Evolutionary conservation across 129 eudicot species (phyloP), one percentile per base, ranked within the genome.

Genomic region (Cynara cardunculus): DNA sequence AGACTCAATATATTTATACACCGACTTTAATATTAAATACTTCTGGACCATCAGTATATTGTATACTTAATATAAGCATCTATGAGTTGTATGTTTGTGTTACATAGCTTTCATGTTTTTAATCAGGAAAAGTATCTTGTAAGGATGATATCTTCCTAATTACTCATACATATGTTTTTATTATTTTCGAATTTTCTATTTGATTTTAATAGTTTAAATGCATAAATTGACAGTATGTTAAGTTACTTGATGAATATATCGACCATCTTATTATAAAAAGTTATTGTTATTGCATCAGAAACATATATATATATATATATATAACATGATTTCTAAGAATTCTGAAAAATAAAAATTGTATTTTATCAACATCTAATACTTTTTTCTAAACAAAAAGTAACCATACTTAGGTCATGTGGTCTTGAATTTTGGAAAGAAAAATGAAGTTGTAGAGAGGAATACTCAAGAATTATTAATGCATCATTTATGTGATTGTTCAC

Each of bases 1-100:
- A 72, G 59, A 72, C 76, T 72, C 8, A 5, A 72, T 72, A 72
- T 35, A 72, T 72, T 72, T 19, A 72, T 37, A 21, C 61, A 72
- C 31, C 18, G 61, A 9, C 14, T 35, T 72, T 32, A 21, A 72
- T 37, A 72, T 35, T 72, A 72, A 72, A 72, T 72, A 72, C 25
- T 25, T 35, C 19, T 72, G 76, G 76, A 37, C 61, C 76, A 35
- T 69, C 6, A 11, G 0, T 72, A 35, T 72, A 32, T 11, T 37
- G 25, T 35, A 9, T 35, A 72, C 37, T 72, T 44, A 34, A 71
- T 71, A 71, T 32, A 32, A 71, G 21, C 56, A 71, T 71, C 28
- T 30, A 72, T 35, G 76, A 12, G 53, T 35, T 72, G 61, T 35
- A 72, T 35, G 46, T 14, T 71, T 14, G 11, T 10, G 61, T 21